A percentile compares a stretch with the other conserved stretches of the same genome.
Conservation (phyloP, 2,329 filamentous ascomycete genomes). For the Colletotrichum theobromicola region DNA sequence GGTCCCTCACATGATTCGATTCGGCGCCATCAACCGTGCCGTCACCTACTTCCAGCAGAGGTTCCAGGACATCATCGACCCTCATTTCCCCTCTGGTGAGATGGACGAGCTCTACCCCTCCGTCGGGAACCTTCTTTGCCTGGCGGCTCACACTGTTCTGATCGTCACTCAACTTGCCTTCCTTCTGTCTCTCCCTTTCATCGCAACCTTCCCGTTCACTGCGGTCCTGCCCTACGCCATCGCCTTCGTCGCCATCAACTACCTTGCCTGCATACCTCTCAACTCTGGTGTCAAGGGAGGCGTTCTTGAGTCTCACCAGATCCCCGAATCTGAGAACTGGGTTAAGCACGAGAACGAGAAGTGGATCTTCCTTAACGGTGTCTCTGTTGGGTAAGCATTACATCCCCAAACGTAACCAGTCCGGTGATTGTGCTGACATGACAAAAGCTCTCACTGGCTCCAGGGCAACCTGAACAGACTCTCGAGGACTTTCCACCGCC, state of each 20-base stretch:
- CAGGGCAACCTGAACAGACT: neutral
- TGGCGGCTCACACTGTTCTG: neutral
- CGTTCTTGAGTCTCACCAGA: neutral
- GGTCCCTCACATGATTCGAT: neutral
- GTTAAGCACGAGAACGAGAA: neutral
- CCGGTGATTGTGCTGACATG: neutral
- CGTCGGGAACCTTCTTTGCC: neutral
- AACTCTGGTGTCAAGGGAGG: neutral
- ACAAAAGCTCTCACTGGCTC: neutral
- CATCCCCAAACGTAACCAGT: neutral
- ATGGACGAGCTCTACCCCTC: slow-evolving; percentile 15
- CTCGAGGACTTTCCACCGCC: neutral
- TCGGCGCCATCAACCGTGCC: neutral
- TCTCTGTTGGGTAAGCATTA: neutral
- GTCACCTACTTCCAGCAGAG: neutral
- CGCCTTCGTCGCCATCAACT: neutral
- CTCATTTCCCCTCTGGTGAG: neutral
- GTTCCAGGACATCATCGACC: neutral
- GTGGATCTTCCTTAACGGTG: neutral
- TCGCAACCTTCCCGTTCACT: neutral
- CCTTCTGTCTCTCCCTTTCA: neutral
- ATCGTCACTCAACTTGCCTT: neutral
- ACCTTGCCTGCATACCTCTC: neutral
- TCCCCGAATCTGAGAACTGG: neutral
- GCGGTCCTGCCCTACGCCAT: neutral